Conservation (phyloP, 2,329 filamentous ascomycete genomes). For the Metarhizium robertsii region DNA sequence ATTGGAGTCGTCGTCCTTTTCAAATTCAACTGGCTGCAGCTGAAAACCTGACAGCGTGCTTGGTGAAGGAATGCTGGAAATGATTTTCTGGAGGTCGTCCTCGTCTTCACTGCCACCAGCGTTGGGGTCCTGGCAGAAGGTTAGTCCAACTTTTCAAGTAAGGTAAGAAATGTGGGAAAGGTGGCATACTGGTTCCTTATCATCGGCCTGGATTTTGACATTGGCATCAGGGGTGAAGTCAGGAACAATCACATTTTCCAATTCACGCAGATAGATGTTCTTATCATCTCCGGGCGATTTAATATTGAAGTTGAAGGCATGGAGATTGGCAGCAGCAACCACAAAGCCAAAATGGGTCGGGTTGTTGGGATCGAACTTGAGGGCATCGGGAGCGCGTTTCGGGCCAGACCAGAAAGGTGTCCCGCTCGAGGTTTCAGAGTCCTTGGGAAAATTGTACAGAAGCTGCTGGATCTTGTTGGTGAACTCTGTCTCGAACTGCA, state of each 20-base stretch:
- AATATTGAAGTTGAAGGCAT: conserved; percentile 97
- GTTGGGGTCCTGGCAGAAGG: conserved; percentile 60
- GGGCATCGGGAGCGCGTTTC: conserved; percentile 86
- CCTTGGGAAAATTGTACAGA: conserved; percentile 94
- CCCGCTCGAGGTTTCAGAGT: conserved; percentile 77
- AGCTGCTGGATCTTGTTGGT: conserved; percentile 95
- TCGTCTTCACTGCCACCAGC: conserved; percentile 61
- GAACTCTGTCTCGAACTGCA: conserved; percentile 92
- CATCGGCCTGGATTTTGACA: conserved; percentile 94
- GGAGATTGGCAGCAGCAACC: conserved; percentile 79
- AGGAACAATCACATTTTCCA: conserved; percentile 89
- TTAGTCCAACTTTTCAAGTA: neutral
- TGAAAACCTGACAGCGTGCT: conserved; percentile 81
- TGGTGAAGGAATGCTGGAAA: conserved; percentile 63
- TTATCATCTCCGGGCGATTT: conserved; percentile 65
- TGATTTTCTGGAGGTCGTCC: conserved; percentile 65
- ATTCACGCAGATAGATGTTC: conserved; percentile 64
- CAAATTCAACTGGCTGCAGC: conserved; percentile 86
- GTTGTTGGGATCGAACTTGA: conserved; percentile 82
- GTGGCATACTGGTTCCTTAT: conserved; percentile 68
- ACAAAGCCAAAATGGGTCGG: conserved; percentile 82
- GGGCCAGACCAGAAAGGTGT: conserved; percentile 97
- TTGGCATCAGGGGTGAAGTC: conserved; percentile 85
- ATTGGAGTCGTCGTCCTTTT: conserved; percentile 98
- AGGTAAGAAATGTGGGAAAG: neutral